Evolutionary conservation across 164 flowering plant genomes (phyloP).

Genomic region (Stephania japonica): DNA sequence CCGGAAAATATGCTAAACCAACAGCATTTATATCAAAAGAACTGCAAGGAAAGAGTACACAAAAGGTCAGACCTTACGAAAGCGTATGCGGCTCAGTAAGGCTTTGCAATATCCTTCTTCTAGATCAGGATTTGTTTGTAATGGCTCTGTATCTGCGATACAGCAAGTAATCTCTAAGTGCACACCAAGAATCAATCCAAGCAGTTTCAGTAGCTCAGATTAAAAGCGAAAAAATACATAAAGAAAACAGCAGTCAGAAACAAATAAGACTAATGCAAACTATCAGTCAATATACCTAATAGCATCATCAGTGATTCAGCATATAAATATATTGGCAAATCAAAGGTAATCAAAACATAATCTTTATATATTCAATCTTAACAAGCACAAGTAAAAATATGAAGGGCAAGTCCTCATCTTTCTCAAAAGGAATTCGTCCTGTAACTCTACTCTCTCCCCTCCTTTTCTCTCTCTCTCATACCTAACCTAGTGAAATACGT

Average conservation of each 20-base stretch:
- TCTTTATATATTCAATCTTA: background rate
- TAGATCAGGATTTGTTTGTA: conserved; percentile 60
- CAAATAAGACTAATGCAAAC: background rate
- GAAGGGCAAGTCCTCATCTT: background rate
- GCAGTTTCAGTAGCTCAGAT: background rate
- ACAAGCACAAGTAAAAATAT: background rate
- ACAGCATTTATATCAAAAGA: background rate
- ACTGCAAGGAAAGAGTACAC: conserved; percentile 24
- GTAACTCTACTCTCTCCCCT: background rate
- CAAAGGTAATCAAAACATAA: background rate
- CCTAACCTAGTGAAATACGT: background rate
- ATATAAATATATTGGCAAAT: background rate
- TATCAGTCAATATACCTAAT: background rate
- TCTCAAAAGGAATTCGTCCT: background rate
- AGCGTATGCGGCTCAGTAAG: conserved; percentile 86
- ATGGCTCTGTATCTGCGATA: conserved; percentile 75
- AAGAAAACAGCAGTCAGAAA: background rate
- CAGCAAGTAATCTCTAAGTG: conserved; percentile 4
- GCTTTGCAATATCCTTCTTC: conserved; percentile 97
- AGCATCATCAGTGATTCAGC: background rate
- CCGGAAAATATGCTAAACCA: background rate
- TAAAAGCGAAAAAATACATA: background rate
- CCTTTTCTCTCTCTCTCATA: background rate
- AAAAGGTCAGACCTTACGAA: conserved; percentile 96
- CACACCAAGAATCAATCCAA: conserved; percentile 4